Evolutionary conservation across 768 basidiomycete species (phyloP).

Genomic region (Russula vinacea): DNA sequence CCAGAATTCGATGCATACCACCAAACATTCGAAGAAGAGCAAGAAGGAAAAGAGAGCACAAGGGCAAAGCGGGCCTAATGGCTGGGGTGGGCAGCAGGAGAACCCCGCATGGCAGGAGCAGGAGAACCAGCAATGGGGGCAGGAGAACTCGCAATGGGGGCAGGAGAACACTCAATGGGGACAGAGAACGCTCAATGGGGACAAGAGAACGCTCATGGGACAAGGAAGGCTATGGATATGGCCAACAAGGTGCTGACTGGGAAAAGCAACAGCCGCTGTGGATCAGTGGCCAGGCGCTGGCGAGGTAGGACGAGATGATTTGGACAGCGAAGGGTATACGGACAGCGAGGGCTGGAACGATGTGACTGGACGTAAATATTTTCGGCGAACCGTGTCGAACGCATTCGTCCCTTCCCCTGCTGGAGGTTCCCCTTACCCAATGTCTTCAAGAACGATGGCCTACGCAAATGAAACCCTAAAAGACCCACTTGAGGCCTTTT

Average conservation of each 20-base stretch:
- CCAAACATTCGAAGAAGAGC: conserved; percentile 18
- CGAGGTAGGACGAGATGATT: conserved; percentile 10
- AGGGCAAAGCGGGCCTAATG: conserved; percentile 7
- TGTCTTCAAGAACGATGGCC: conserved; percentile 31
- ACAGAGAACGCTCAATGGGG: not conserved
- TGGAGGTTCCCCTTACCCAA: conserved; percentile 22
- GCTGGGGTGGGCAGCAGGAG: conserved; percentile 13
- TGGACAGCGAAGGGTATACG: conserved; percentile 20
- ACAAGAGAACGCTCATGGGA: not conserved
- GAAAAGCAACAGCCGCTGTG: conserved; percentile 7
- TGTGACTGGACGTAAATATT: conserved; percentile 15
- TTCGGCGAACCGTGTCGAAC: conserved; percentile 12
- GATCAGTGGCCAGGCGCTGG: conserved; percentile 12
- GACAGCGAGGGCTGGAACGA: conserved; percentile 26
- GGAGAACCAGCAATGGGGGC: not conserved
- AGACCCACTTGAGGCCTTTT: conserved; percentile 13
- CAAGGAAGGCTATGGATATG: conserved; percentile 2
- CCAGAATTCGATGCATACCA: conserved; percentile 7
- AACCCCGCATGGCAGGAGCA: not conserved
- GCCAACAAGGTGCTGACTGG: conserved; percentile 5
- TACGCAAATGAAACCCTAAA: conserved; percentile 19
- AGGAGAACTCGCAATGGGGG: not conserved
- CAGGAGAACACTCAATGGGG: not conserved
- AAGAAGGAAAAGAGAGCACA: conserved; percentile 25
- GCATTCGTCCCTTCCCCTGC: conserved; percentile 15